Evolutionary conservation across 2,329 filamentous ascomycete species (phyloP).

Genomic region (Botrytis galanthina): DNA sequence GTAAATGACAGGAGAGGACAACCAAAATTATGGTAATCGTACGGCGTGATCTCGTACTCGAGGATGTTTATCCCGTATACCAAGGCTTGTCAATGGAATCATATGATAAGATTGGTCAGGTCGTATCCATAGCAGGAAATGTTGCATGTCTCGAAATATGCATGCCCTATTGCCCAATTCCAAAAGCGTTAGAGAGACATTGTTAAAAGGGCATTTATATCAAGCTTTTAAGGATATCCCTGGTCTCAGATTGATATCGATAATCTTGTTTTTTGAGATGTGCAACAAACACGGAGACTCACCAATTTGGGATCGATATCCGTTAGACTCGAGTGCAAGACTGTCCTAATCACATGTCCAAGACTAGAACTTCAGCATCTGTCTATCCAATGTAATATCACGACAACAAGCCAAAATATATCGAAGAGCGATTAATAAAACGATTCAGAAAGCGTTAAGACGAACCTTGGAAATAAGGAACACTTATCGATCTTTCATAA

Average conservation of each 20-base stretch:
- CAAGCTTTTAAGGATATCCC: not conserved
- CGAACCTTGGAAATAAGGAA: no score
- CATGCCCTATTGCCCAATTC: not conserved
- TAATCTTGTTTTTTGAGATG: slow-evolving; percentile 10
- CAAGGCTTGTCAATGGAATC: not conserved
- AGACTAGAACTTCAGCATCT: not conserved
- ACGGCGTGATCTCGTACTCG: not conserved
- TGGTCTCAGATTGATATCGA: not conserved
- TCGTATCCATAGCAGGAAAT: not conserved
- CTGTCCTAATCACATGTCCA: not conserved
- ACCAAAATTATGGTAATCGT: not conserved
- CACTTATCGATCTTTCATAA: no score
- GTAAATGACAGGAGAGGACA: not conserved
- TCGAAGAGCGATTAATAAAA: not conserved
- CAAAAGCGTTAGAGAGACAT: not conserved
- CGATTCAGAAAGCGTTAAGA: no score
- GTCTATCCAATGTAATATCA: not conserved
- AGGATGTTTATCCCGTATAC: not conserved
- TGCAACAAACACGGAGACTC: not conserved
- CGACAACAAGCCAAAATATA: rapidly evolving
- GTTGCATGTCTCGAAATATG: not conserved
- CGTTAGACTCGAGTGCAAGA: not conserved
- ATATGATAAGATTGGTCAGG: not conserved
- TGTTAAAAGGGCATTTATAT: not conserved
- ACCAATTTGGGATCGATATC: not conserved